phyloP scores from a whole-genome alignment of 1,284 basidiomycete genomes.

The Amylostereum areolatum region DNA sequence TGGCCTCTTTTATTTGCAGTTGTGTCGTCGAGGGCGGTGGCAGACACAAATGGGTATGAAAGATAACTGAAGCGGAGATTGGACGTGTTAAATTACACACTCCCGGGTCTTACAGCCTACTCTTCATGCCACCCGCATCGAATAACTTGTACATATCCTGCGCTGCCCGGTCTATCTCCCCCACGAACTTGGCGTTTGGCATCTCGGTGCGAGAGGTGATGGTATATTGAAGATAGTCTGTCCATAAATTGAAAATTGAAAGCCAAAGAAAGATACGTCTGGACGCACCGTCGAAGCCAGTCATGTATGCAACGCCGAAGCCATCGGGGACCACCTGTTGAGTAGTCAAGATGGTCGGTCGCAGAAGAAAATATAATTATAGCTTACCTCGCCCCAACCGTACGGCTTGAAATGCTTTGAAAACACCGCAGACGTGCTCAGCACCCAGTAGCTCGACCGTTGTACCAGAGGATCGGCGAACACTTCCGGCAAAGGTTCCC shows the following conservation, averaged over 20 bases:
- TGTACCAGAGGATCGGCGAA: conserved; percentile 70
- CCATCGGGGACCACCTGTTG: conserved; percentile 68
- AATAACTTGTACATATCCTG: conserved; percentile 58
- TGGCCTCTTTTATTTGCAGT: no score
- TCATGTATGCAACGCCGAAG: conserved; percentile 76
- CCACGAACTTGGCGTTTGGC: conserved; percentile 63
- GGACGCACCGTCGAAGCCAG: conserved; percentile 57
- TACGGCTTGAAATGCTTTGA: conserved; percentile 77
- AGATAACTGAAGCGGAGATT: no score
- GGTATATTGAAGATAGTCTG: conserved; percentile 76
- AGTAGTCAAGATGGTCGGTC: conserved; percentile 6
- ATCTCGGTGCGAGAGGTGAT: conserved; percentile 73
- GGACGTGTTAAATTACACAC: background rate
- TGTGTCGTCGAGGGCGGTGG: no score
- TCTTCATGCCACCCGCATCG: conserved; percentile 18
- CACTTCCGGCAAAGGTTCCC: conserved; percentile 58
- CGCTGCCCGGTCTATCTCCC: conserved; percentile 63
- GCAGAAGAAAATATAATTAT: background rate
- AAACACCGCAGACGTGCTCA: conserved; percentile 86
- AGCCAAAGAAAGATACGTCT: conserved; percentile 2
- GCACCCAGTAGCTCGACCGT: conserved; percentile 63
- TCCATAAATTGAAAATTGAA: background rate
- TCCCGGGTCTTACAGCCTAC: conserved; percentile 15
- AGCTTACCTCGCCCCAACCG: conserved; percentile 75
- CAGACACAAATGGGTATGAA: no score